Base-by-base conservation (phyloP, 352 stramenopile genomes). In the Globisporangium paddicum region DNA sequence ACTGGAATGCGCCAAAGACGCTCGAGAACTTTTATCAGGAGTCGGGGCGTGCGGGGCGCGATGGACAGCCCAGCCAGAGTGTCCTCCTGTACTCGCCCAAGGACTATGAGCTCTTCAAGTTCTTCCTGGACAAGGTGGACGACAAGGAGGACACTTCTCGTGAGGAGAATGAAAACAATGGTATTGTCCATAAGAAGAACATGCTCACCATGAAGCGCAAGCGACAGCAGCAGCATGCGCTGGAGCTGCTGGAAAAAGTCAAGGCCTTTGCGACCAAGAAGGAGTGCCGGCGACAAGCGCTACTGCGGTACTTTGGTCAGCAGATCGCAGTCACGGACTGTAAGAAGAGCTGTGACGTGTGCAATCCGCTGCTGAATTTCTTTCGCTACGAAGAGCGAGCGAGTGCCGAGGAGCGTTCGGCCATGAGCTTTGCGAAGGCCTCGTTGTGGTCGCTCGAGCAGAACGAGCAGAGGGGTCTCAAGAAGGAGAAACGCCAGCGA, bases 1-100 rank as follows among this genome's bases (percentile, higher is more conserved):
- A 98, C 64, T 93, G 91, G 67, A 89, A 87, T 42, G 72, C 87
- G 38, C 78, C 79, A n/a, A 89, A 87, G 64, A 95, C 84, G 16
- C 66, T 99, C 6, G 96, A 99, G 66, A 95, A 89, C 11, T 98
- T 99, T 64, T 99, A 98, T 69, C 96, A 99, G 73, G 96, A 99
- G 79, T 91, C 86, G 3, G 97, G 96, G 0, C 78, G 97, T 42
- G 96, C 93, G 16, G 97, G 97, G 19, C 79, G 96, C 47, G 96
- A 99, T 71, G 96, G 96, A 18, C 41, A 87, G 7, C 74, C 89
- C 0, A 86, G 82, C 61, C 71, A 94, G 18, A 97, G 90, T 60
- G 67, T 96, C 19, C 40, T 98, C 25, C 73, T 96, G 18, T 97
- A 95, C 67, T 74, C 72, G 5, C 54, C 54, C 2, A 60, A 62